Base-by-base conservation (phyloP, 1,284 basidiomycete species). In the Mycena sp. region DNA sequence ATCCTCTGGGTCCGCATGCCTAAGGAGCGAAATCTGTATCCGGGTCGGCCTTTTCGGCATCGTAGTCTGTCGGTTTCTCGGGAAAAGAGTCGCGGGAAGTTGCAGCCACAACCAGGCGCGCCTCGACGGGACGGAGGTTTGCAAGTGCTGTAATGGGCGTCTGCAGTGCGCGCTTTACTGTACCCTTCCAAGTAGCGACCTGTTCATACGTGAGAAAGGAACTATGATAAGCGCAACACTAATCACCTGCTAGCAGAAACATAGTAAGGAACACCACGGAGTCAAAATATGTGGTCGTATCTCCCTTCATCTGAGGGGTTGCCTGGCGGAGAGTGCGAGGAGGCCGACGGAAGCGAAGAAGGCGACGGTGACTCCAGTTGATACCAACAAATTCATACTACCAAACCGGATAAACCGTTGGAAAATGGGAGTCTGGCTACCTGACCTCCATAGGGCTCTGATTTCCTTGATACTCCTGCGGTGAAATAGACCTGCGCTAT, bases 361-460 rank as follows among this genome's bases (percentile, higher is more conserved):
- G 0, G 91, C 90, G 0, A 92, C 87, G 0, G 88, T 87, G 0
- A 91, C 87, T 17, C 88, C 89, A 4, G 87, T 84, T 0, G 91
- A 92, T 0, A 91, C 85, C 29, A 96, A 80, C 16, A 94, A 82
- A 72, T 94, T 93, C 93, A 95, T 95, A 69, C 89, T 91, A 0
- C 93, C 94, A 72, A 94, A 95, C n/a, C 81, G 80, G 44, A 86
- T 77, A 44, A 92, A 85, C 1, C 88, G 81, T 49, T 78, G 76
- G 65, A 81, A 75, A 16, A 88, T 75, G 0, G 88, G 83, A 2
- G 81, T 81, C 4, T 77, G 72, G 65, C 85, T 89, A 10, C 85
- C 81, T 48, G 68, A 81, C 52, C 80, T 79, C 89, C 90, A 91
- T 16, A 87, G 73, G 14, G 81, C 78, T 56, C 73, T 70, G 6